Evolutionary conservation across 2,329 filamentous ascomycete genomes (phyloP), one percentile per base, ranked within the genome.

Genomic region (Clonostachys rosea): DNA sequence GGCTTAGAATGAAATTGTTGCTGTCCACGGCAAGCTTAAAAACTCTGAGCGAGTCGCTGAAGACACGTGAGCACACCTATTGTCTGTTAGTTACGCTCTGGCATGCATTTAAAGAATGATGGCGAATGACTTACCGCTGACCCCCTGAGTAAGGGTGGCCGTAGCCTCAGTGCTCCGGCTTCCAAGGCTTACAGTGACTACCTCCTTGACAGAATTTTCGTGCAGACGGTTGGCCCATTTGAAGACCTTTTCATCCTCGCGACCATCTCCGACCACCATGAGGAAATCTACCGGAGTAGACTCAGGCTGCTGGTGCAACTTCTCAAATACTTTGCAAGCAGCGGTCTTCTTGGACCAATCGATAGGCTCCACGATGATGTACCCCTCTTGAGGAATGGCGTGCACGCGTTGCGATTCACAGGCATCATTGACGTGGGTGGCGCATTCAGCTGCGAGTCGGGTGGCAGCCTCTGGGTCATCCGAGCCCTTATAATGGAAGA

Each of bases 241-340:
- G 71, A 96, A 97, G 17, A 96, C 87, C 56, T 89, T 87, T 62
- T 97, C 92, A 54, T 97, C 94, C 56, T 96, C 92, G 34, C 92
- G 84, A 40, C 91, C 90, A 59, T 96, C 91, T 36, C 92, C 92
- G 34, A 91, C 81, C 7, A 96, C 88, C 70, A 96, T 83, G 48
- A 97, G 68, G 65, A 96, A 97, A 61, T 96, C 90, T 1, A 90
- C 79, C 0, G 75, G 62, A 11, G 57, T 55, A 10, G 54, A 47
- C 18, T 45, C 45, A 56, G 71, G 60, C 12, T 67, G 60, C 33
- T 65, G 58, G 50, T 74, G 71, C 47, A 83, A 69, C 50, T 75
- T 74, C 41, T 82, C 77, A 63, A 89, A 87, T 42, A 95, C 85
- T 54, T 83, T 78, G 57, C 83, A 78, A 0, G 90, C 87, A 0